These are phyloP conservation scores for Violaceomyces palustris DNA, from an alignment of 1,284 basidiomycete genomes.

Conservation along the genomic window DNA sequence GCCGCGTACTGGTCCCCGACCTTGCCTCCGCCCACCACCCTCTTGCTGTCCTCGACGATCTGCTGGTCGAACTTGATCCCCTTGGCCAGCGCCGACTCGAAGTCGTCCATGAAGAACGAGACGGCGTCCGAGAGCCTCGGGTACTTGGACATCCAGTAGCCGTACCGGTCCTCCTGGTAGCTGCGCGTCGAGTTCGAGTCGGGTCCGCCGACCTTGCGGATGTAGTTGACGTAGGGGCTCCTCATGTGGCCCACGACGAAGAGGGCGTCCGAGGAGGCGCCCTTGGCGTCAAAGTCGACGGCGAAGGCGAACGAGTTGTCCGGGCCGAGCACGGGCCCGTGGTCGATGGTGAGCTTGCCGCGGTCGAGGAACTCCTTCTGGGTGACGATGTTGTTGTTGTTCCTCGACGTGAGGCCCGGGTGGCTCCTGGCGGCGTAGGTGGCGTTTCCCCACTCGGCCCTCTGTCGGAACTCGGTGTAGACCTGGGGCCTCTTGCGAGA, in stretches of 20 bases:
- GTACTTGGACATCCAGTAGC: slow-evolving; percentile 46
- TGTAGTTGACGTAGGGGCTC: slow-evolving; percentile 44
- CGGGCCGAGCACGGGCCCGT: slow-evolving; percentile 34
- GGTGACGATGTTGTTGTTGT: slow-evolving; percentile 47
- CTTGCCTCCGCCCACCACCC: slow-evolving; percentile 37
- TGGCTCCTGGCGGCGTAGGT: slow-evolving; percentile 40
- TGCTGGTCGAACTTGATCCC: slow-evolving; percentile 52
- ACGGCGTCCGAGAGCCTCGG: slow-evolving; percentile 52
- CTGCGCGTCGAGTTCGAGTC: slow-evolving; percentile 21
- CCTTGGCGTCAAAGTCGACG: slow-evolving; percentile 38
- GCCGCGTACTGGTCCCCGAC: slow-evolving; percentile 47
- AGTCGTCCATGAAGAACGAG: slow-evolving; percentile 59
- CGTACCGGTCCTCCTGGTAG: slow-evolving; percentile 45
- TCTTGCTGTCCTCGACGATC: slow-evolving; percentile 40
- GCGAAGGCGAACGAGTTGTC: slow-evolving; percentile 48
- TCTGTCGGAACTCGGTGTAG: slow-evolving; percentile 47
- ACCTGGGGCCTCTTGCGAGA: slow-evolving; percentile 34
- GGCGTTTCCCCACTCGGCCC: slow-evolving; percentile 49
- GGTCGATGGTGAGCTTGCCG: slow-evolving; percentile 38
- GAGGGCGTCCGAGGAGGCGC: slow-evolving; percentile 32
- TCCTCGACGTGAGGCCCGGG: slow-evolving; percentile 31
- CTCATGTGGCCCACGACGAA: slow-evolving; percentile 45
- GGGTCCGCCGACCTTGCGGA: slow-evolving; percentile 21
- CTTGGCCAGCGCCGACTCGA: slow-evolving; percentile 61
- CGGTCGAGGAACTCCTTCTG: slow-evolving; percentile 40